A percentile compares a stretch with the other conserved stretches of the same genome.
Conservation (phyloP, 768 basidiomycete species). For the Lentinula detonsa region DNA sequence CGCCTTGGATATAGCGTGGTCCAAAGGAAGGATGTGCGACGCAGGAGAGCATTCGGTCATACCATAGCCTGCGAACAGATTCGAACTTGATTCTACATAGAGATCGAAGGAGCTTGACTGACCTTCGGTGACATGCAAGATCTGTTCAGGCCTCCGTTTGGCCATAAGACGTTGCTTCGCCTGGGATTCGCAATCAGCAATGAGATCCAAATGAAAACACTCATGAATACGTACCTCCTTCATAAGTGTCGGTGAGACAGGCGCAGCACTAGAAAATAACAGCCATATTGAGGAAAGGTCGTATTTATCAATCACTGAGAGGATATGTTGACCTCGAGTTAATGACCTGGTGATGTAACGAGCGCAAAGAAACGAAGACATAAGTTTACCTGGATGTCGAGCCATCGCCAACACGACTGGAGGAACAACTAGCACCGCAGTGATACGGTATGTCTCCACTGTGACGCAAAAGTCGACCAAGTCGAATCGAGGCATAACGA, state of each 20-base stretch:
- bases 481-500: constrained; percentile 68
- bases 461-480: constrained; percentile 58
- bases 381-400: constrained; percentile 51
- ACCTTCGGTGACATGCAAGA: background rate
- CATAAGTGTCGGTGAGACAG: constrained; percentile 62
- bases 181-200: constrained; percentile 2
- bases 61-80: constrained; percentile 46
- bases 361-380: background rate
- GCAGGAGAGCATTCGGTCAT: constrained; percentile 82
- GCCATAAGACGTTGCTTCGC: background rate
- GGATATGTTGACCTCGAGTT: background rate
- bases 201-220: background rate
- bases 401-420: constrained; percentile 77
- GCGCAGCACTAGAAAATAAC: constrained; percentile 76
- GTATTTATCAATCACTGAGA: constrained; percentile 63
- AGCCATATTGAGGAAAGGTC: constrained; percentile 54
- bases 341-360: no score
- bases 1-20: constrained; percentile 27
- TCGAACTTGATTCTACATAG: no score
- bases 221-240: constrained; percentile 29
- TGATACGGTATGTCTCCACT: constrained; percentile 62
- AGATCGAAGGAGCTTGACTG: background rate
- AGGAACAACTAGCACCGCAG: constrained; percentile 60
- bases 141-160: background rate
- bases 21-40: constrained; percentile 44